Percentiles rank a stretch among this genome's conserved stretches.
phyloP scores from a whole-genome alignment of 164 flowering plant species.

The Vitis rotundifolia region DNA sequence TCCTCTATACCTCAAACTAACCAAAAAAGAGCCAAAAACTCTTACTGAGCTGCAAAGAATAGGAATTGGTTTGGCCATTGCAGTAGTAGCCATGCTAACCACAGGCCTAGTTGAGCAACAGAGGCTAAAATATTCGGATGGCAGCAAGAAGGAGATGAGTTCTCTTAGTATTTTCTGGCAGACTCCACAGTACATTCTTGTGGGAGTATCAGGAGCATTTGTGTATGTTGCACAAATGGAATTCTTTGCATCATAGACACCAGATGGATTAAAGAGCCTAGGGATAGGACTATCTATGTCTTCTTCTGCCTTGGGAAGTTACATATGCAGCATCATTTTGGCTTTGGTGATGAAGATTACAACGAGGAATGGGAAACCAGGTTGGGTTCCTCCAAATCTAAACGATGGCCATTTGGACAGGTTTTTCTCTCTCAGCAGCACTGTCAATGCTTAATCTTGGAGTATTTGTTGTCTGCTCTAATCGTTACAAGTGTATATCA shows the following conservation, averaged over 20 bases:
- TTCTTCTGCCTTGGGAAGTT: constrained; percentile 43
- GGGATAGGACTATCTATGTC: constrained; percentile 41
- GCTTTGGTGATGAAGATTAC: constrained; percentile 39
- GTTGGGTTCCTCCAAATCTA: constrained; percentile 53
- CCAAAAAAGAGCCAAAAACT: constrained; percentile 20
- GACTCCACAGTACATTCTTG: constrained; percentile 40
- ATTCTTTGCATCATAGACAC: constrained; percentile 38
- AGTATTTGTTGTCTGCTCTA: constrained; percentile 31
- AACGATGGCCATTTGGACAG: constrained; percentile 50
- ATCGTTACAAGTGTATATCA: constrained; percentile 27
- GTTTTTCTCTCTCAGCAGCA: constrained; percentile 39
- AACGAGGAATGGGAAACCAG: constrained; percentile 24
- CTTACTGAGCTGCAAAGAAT: constrained; percentile 42
- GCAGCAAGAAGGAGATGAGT: constrained; percentile 15
- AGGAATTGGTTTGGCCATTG: constrained; percentile 44
- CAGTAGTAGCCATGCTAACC: constrained; percentile 26
- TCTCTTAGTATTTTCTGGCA: constrained; percentile 49
- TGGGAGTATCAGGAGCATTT: constrained; percentile 47
- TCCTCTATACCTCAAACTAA: constrained; percentile 18
- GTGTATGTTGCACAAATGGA: constrained; percentile 48
- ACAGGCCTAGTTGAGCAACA: constrained; percentile 37
- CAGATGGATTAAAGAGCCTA: constrained; percentile 49
- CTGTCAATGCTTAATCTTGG: constrained; percentile 30
- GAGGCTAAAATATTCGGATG: constrained; percentile 22
- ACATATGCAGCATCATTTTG: constrained; percentile 33